Conservation (phyloP, 2,329 filamentous ascomycete genomes). For the Aspergillus spinulosporus region DNA sequence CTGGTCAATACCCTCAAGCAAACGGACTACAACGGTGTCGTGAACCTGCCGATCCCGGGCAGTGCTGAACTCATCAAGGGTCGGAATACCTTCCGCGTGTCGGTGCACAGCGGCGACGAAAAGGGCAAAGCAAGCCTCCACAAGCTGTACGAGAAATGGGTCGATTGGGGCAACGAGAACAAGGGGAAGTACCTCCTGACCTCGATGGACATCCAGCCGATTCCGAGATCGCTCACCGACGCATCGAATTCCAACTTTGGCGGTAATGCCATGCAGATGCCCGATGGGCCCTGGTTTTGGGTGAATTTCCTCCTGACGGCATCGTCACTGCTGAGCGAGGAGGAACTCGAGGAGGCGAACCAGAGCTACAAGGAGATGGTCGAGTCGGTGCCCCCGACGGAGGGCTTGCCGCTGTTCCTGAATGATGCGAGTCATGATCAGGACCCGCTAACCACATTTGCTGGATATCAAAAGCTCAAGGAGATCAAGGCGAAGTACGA, state of each 20-base stretch:
- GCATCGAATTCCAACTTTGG: constrained; percentile 7
- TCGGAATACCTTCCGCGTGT: constrained; percentile 14
- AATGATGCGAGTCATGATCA: constrained; percentile 11
- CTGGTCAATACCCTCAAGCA: constrained; percentile 5
- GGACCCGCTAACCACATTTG: constrained; percentile 10
- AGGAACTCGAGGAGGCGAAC: not conserved
- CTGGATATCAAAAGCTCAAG: constrained; percentile 11
- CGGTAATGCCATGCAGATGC: constrained; percentile 15
- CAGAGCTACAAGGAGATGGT: constrained; percentile 7
- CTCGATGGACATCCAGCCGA: constrained; percentile 10
- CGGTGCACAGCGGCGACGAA: not conserved
- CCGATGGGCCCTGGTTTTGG: constrained; percentile 14
- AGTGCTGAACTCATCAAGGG: constrained; percentile 5
- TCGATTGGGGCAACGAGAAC: constrained; percentile 2
- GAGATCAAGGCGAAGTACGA: constrained; percentile 10
- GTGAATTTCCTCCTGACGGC: constrained; percentile 13
- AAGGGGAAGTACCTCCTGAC: constrained; percentile 9
- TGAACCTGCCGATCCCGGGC: constrained; percentile 11
- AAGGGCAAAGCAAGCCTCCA: constrained; percentile 2
- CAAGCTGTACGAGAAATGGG: constrained; percentile 3
- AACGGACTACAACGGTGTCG: constrained; percentile 5
- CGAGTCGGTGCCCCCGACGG: not conserved
- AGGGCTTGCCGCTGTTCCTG: constrained; percentile 13
- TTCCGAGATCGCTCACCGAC: constrained; percentile 12
- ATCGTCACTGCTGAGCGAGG: constrained; percentile 3